Conservation (phyloP, 78 protist genomes). For the Dictyostelium brefeldianum region DNA sequence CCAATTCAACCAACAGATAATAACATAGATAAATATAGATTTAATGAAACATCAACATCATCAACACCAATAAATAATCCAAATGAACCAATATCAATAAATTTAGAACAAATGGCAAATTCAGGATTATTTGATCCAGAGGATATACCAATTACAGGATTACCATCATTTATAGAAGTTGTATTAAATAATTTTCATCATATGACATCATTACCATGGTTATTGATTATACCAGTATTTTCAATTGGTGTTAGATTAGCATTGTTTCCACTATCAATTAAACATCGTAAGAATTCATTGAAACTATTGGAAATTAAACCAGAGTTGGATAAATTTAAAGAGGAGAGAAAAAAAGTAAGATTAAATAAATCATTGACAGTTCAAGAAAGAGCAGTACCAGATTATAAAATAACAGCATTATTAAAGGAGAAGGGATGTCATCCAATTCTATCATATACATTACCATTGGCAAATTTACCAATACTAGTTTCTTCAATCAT, state of each 20-base stretch:
- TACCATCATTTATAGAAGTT: conserved; percentile 70
- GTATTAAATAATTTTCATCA: conserved; percentile 15
- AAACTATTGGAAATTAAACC: conserved; percentile 58
- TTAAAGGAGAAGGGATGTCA: conserved; percentile 63
- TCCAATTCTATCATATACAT: conserved; percentile 22
- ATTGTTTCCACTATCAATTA: conserved; percentile 48
- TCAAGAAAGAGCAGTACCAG: conserved; percentile 11
- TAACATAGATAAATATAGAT: too few species aligned
- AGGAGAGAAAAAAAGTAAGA: background rate
- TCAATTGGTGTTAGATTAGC: conserved; percentile 25
- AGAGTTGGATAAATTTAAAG: conserved; percentile 67
- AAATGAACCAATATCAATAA: background rate
- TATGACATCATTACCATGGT: conserved; percentile 39
- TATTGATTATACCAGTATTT: conserved; percentile 57
- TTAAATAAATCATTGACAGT: background rate
- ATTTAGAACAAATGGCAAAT: background rate
- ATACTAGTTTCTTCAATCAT: conserved; percentile 36
- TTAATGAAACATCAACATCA: background rate
- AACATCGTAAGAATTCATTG: conserved; percentile 29
- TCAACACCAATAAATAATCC: background rate
- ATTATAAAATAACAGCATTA: conserved; percentile 4
- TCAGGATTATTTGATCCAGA: conserved; percentile 27
- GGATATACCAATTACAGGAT: conserved; percentile 49
- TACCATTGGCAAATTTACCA: conserved; percentile 64
- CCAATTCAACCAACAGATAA: background rate